phyloP scores from a whole-genome alignment of 106 monocot genomes.

The Vanilla planifolia region DNA sequence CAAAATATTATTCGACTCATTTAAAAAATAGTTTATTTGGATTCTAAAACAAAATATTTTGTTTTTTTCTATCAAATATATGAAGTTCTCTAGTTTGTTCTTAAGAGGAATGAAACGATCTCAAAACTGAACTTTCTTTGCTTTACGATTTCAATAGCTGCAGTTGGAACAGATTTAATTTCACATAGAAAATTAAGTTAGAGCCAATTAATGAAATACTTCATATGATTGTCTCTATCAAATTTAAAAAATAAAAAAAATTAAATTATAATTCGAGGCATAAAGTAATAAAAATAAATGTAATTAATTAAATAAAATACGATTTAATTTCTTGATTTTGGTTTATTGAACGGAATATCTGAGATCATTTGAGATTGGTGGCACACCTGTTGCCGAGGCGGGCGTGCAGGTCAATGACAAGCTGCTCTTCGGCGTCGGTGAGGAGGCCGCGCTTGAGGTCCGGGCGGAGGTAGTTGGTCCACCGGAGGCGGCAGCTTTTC shows the following conservation, averaged over 20 bases:
- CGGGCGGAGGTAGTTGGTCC: conserved; percentile 82
- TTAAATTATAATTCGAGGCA: background rate
- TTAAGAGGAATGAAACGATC: background rate
- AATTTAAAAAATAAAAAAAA: background rate
- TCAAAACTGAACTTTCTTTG: too few species aligned
- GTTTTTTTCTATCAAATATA: background rate
- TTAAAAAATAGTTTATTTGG: background rate
- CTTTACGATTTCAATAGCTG: too few species aligned
- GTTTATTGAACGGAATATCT: background rate
- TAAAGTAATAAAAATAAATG: background rate
- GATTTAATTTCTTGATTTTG: background rate
- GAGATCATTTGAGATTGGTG: background rate
- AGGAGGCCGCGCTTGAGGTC: conserved; percentile 83
- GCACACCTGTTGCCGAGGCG: conserved; percentile 53
- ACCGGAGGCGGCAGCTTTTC: conserved; percentile 28
- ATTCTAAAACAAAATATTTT: background rate
- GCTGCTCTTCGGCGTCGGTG: conserved; percentile 58
- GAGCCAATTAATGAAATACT: too few species aligned
- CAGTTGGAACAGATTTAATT: too few species aligned
- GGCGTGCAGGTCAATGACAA: conserved; percentile 77
- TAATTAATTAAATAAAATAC: background rate
- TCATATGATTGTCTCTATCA: too few species aligned
- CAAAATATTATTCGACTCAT: too few species aligned
- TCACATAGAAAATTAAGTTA: too few species aligned
- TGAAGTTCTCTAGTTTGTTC: background rate